Percentiles rank a stretch among this genome's conserved stretches.
These are phyloP conservation scores for Diaporthe sp. DNA, from an alignment of 2,329 filamentous ascomycete genomes.

Conservation along the genomic window DNA sequence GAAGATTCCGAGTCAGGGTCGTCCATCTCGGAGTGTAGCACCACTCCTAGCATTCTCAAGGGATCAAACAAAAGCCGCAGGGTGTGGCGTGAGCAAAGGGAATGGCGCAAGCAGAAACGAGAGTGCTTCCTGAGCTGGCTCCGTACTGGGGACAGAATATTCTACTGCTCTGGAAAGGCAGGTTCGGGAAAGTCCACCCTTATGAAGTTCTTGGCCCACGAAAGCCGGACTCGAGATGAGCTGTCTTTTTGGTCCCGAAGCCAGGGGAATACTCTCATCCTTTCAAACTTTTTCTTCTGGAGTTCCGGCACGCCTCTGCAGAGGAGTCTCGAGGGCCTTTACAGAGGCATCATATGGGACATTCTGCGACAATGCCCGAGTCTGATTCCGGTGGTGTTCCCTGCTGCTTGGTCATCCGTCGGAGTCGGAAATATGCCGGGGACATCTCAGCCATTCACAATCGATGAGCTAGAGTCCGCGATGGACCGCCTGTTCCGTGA, in stretches of 20 bases:
- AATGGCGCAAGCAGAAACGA: not conserved
- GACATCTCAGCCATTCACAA: not conserved
- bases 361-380: conserved; percentile 39
- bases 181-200: conserved; percentile 32
- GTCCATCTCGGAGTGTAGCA: not conserved
- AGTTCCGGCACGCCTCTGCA: conserved; percentile 37
- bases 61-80: not conserved
- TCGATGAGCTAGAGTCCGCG: not conserved
- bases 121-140: conserved; percentile 12
- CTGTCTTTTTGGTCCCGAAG: conserved; percentile 3
- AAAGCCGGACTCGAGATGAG: not conserved
- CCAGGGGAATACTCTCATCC: conserved; percentile 18
- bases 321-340: conserved; percentile 41
- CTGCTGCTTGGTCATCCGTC: not conserved
- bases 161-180: conserved; percentile 32
- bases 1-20: not conserved
- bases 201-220: conserved; percentile 22
- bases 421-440: not conserved
- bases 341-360: conserved; percentile 41
- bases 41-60: not conserved
- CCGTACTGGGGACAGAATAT: not conserved
- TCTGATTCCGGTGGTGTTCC: conserved; percentile 38
- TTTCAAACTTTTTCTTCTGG: conserved; percentile 39
- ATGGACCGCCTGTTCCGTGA: not conserved
- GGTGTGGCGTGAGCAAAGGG: not conserved